Percentiles rank a stretch among this genome's conserved stretches.
These are phyloP conservation scores for Penicillium arizonense DNA, from an alignment of 495 filamentous ascomycete species.

Conservation along the genomic window DNA sequence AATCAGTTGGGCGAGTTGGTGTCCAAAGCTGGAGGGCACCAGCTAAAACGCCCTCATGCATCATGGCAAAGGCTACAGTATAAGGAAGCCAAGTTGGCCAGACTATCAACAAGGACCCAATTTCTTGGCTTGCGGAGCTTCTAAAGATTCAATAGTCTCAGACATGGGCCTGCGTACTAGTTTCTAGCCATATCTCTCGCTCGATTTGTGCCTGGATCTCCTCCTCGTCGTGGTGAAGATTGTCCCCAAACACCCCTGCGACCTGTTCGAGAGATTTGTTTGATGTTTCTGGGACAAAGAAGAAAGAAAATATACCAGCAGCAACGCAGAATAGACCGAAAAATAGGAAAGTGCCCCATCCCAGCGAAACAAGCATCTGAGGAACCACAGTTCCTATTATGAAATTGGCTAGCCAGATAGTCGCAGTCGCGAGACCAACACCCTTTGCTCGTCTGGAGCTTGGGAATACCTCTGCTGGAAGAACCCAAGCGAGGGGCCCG, in stretches of 20 bases:
- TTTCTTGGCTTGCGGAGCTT: too few species aligned
- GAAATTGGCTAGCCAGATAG: constrained; percentile 14
- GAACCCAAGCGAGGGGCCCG: constrained; percentile 18
- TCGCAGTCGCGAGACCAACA: constrained; percentile 15
- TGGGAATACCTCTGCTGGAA: constrained; percentile 24
- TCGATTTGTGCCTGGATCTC: constrained; percentile 7
- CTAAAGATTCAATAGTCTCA: not conserved
- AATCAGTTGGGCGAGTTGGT: too few species aligned
- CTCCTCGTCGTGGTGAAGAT: constrained; percentile 1
- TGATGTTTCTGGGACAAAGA: constrained; percentile 17
- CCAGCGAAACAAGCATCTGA: constrained; percentile 13
- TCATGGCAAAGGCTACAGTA: not conserved
- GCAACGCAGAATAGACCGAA: constrained; percentile 13
- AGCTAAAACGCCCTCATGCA: too few species aligned
- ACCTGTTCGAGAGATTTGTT: constrained; percentile 17
- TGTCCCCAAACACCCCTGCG: constrained; percentile 8
- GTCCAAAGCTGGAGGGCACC: too few species aligned
- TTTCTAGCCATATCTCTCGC: constrained; percentile 7
- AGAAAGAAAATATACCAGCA: constrained; percentile 11
- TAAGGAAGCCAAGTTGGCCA: not conserved
- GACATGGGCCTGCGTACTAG: not conserved
- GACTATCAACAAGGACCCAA: too few species aligned
- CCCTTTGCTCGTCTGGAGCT: constrained; percentile 20
- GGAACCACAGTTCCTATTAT: constrained; percentile 13
- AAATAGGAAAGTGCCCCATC: constrained; percentile 16